Evolutionary conservation across 352 stramenopile genomes (phyloP).

Genomic region (Phytophthora tubulina): DNA sequence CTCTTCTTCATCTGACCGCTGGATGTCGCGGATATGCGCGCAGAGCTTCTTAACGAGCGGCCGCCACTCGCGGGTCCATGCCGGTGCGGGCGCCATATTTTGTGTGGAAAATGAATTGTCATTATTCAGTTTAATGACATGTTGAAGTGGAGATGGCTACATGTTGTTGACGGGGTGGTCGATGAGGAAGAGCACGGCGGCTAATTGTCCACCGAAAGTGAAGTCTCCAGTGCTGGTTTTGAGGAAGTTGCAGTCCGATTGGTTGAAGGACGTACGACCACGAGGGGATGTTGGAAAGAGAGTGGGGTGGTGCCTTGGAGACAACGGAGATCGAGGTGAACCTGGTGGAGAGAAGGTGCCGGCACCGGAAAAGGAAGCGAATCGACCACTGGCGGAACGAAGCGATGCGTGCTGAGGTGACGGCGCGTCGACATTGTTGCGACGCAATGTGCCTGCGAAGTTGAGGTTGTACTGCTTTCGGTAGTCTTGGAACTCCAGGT

Average conservation of each 20-base stretch:
- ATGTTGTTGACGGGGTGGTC: conserved; percentile 16
- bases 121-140: conserved; percentile 27
- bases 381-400: conserved; percentile 35
- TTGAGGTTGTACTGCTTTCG: conserved; percentile 54
- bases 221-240: conserved; percentile 47
- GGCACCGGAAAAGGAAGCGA: conserved; percentile 56
- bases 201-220: conserved; percentile 54
- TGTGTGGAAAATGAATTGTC: neutral
- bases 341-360: conserved; percentile 29
- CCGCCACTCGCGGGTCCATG: conserved; percentile 73
- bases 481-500: conserved; percentile 51
- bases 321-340: conserved; percentile 13
- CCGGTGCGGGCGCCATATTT: conserved; percentile 43
- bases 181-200: conserved; percentile 56
- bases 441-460: conserved; percentile 37
- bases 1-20: neutral
- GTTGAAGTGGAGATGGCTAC: neutral
- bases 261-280: conserved; percentile 46
- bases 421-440: conserved; percentile 38
- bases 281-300: conserved; percentile 34
- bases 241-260: conserved; percentile 43
- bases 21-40: conserved; percentile 24
- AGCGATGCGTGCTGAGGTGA: conserved; percentile 34
- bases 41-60: conserved; percentile 64
- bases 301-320: conserved; percentile 31